Evolutionary conservation across 495 filamentous ascomycete genomes (phyloP).

Genomic region (Aspergillus wentii): DNA sequence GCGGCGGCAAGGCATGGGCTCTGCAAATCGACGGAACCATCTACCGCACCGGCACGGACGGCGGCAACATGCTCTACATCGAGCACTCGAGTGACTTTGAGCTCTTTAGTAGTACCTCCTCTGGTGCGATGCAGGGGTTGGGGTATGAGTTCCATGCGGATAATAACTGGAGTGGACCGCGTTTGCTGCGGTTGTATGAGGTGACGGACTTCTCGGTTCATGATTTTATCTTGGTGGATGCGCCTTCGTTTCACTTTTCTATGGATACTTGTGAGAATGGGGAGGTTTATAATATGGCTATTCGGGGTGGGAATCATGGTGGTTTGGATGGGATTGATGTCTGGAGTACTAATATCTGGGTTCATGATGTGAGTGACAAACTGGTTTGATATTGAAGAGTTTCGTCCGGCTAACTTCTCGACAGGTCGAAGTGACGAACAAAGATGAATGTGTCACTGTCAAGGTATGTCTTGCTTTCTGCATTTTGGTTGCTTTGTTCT

Average conservation of each 20-base stretch:
- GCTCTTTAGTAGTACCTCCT: slow-evolving; percentile 40
- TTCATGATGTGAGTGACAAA: slow-evolving; percentile 39
- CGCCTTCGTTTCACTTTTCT: slow-evolving; percentile 45
- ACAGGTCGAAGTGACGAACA: slow-evolving; percentile 50
- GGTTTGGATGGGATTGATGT: slow-evolving; percentile 49
- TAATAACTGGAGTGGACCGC: slow-evolving; percentile 17
- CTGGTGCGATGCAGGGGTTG: slow-evolving; percentile 47
- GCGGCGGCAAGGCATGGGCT: slow-evolving; percentile 33
- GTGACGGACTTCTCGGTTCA: slow-evolving; percentile 45
- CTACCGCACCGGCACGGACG: slow-evolving; percentile 36
- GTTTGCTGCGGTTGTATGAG: slow-evolving; percentile 35
- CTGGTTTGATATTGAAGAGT: not conserved
- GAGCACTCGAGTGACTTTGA: slow-evolving; percentile 46
- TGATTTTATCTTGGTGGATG: slow-evolving; percentile 47
- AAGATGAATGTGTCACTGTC: slow-evolving; percentile 52
- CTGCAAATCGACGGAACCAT: slow-evolving; percentile 47
- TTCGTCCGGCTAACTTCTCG: slow-evolving; percentile 9
- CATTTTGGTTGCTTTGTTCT: slow-evolving; percentile 2
- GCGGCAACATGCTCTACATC: slow-evolving; percentile 49
- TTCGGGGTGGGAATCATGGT: slow-evolving; percentile 44
- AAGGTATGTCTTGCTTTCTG: slow-evolving; percentile 24
- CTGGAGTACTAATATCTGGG: slow-evolving; percentile 45
- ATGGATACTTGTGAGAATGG: slow-evolving; percentile 44
- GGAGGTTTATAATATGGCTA: slow-evolving; percentile 50
- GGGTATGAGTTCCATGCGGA: slow-evolving; percentile 40